These are phyloP conservation scores for Purpureocillium takamizusanense DNA, from an alignment of 2,329 filamentous ascomycete species.

Conservation along the genomic window DNA sequence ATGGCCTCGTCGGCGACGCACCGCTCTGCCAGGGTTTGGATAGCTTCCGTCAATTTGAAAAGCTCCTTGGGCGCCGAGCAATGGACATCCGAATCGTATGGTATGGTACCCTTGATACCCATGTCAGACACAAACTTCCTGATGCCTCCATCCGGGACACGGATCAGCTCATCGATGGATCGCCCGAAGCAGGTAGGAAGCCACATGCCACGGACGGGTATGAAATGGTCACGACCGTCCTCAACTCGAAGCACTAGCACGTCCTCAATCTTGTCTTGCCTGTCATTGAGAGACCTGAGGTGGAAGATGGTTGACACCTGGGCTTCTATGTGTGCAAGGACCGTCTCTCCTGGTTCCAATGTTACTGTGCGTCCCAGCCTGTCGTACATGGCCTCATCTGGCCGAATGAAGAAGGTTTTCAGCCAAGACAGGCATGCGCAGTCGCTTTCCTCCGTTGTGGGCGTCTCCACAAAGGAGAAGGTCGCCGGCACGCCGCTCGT, in stretches of 20 bases:
- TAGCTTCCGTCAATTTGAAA: conserved; percentile 77
- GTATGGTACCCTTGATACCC: conserved; percentile 38
- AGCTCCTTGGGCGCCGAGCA: conserved; percentile 82
- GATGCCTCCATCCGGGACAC: conserved; percentile 74
- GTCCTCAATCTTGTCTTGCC: conserved; percentile 61
- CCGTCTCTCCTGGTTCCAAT: conserved; percentile 77
- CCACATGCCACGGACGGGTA: conserved; percentile 73
- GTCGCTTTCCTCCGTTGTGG: conserved; percentile 37
- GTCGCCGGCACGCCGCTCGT: conserved; percentile 75
- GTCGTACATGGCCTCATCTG: conserved; percentile 21
- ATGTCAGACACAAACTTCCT: conserved; percentile 37
- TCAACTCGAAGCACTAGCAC: conserved; percentile 78
- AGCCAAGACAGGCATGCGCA: conserved; percentile 55
- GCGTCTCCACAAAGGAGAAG: conserved; percentile 71
- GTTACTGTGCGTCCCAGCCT: conserved; percentile 44
- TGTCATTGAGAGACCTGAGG: conserved; percentile 64
- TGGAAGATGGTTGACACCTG: conserved; percentile 55
- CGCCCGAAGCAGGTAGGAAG: conserved; percentile 73
- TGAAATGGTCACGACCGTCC: conserved; percentile 83
- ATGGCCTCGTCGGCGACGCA: conserved; percentile 53
- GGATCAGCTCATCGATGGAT: conserved; percentile 80
- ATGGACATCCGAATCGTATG: conserved; percentile 49
- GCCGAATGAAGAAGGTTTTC: conserved; percentile 50
- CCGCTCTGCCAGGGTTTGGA: conserved; percentile 50
- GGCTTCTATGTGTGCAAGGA: conserved; percentile 59